Evolutionary conservation across 176 grass and related monocot species (phyloP).

Genomic region (Triticum monococcum): DNA sequence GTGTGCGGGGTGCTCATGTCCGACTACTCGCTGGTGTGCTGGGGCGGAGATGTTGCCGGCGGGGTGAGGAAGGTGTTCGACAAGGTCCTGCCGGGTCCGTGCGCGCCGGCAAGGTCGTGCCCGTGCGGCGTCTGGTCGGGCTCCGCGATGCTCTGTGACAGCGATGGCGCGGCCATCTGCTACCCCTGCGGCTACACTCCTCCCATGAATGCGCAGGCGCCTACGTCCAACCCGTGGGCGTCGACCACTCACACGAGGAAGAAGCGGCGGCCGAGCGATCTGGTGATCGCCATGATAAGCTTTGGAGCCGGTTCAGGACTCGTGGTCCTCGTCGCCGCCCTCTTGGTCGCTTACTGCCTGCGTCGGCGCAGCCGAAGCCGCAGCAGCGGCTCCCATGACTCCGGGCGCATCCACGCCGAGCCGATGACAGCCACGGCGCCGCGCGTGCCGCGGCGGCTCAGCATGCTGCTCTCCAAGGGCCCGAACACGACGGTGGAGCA

Average conservation of each 20-base stretch:
- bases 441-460: slow-evolving; percentile 54
- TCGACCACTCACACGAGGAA: background rate
- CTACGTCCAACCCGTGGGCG: slow-evolving; percentile 23
- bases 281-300: slow-evolving; percentile 33
- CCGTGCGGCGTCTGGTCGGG: slow-evolving; percentile 70
- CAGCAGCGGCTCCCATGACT: slow-evolving; percentile 17
- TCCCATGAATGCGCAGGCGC: background rate
- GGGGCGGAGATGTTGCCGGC: slow-evolving; percentile 41
- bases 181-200: slow-evolving; percentile 51
- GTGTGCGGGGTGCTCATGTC: slow-evolving; percentile 84
- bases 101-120: slow-evolving; percentile 48
- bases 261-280: slow-evolving; percentile 23
- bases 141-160: slow-evolving; percentile 34
- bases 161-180: slow-evolving; percentile 43
- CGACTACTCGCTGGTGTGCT: slow-evolving; percentile 77
- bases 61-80: slow-evolving; percentile 58
- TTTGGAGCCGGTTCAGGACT: slow-evolving; percentile 33
- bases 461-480: slow-evolving; percentile 62
- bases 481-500: slow-evolving; percentile 82
- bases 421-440: background rate
- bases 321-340: background rate
- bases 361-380: background rate
- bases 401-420: slow-evolving; percentile 56
- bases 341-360: background rate
- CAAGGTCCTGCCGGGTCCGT: slow-evolving; percentile 67